Evolutionary conservation across 306 rosid species (phyloP), one percentile per base, ranked within the genome.

Genomic region (Hippophae rhamnoides): DNA sequence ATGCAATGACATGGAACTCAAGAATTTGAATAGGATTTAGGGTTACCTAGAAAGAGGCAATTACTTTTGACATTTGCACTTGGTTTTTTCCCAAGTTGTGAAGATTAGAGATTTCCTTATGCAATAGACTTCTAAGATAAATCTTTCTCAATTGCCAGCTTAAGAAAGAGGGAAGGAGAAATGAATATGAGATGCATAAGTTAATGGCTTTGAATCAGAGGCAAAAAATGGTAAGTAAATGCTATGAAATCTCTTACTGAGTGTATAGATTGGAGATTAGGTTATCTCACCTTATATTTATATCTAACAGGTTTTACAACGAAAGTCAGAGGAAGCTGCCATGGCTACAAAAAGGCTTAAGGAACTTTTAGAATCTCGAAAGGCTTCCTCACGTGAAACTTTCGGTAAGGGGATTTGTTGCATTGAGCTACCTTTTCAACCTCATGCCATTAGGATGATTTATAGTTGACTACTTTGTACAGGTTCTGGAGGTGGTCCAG

Each of bases 101-200:
- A 7, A 46, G 50, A 10, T 46, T 60, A 43, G 18, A 12, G 7
- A 12, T 5, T 49, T 6, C 7, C n/a, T 49, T 49, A 49, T 49
- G 25, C 3, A 49, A 49, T 23, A 49, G 8, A 12, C 7, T 2
- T 49, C 53, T 25, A 14, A 6, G 2, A 18, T 5, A 48, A 11
- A 27, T 25, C 53, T 74, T 54, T 72, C 63, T 69, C 56, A 60
- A 65, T 68, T 51, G 51, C 62, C 96, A 93, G 99, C 99, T 93
- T 51, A 88, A 88, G 79, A 93, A 88, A 79, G 99, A 88, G 72
- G 99, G 99, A 54, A 82, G 95, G 67, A 86, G 95, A 82, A 93
- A 86, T 41, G 99, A 93, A 73, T 88, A 88, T 45, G 99, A 93
- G 84, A 88, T 86, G 97, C 99, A 86, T 62, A 93, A 93, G 78